A percentile compares a stretch with the other conserved stretches of the same genome.
Conservation (phyloP, 139 green algal genomes). For the Chlorella sorokiniana region DNA sequence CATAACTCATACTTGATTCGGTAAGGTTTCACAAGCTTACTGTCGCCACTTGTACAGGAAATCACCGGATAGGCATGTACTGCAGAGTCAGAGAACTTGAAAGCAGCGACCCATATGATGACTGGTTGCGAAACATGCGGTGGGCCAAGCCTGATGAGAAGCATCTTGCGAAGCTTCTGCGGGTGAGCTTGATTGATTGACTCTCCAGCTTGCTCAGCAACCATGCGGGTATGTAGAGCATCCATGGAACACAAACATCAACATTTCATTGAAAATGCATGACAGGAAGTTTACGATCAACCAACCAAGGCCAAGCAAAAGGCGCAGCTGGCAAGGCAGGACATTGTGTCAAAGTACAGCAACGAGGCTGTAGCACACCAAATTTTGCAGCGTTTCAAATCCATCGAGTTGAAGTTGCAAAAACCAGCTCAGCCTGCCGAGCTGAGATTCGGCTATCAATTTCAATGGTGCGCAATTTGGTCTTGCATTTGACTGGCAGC, state of each 20-base stretch:
- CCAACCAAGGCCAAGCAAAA: constrained; percentile 12
- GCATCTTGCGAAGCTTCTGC: constrained; percentile 3
- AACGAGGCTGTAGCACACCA: not conserved
- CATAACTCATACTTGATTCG: constrained; percentile 7
- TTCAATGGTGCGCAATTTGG: not conserved
- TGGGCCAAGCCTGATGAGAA: constrained; percentile 18
- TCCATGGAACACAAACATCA: not conserved
- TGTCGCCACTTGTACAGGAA: not conserved
- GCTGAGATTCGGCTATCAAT: not conserved
- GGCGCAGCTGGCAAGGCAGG: not conserved
- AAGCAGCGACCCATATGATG: constrained; percentile 8
- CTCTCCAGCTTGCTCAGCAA: too few relatives aligned
- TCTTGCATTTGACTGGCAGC: not conserved
- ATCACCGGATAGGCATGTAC: not conserved
- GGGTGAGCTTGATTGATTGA: too few relatives aligned
- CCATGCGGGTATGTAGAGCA: too few relatives aligned
- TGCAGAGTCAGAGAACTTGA: constrained; percentile 13
- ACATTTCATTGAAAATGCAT: not conserved
- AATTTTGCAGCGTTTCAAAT: not conserved
- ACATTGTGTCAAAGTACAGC: constrained; percentile 5
- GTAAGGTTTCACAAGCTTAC: not conserved
- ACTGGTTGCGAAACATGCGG: constrained; percentile 18
- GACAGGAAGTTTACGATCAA: constrained; percentile 2
- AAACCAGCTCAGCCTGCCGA: not conserved
- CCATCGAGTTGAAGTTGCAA: not conserved